phyloP scores from a whole-genome alignment of 2,329 filamentous ascomycete species.

The Arthrobotrys megalospora region DNA sequence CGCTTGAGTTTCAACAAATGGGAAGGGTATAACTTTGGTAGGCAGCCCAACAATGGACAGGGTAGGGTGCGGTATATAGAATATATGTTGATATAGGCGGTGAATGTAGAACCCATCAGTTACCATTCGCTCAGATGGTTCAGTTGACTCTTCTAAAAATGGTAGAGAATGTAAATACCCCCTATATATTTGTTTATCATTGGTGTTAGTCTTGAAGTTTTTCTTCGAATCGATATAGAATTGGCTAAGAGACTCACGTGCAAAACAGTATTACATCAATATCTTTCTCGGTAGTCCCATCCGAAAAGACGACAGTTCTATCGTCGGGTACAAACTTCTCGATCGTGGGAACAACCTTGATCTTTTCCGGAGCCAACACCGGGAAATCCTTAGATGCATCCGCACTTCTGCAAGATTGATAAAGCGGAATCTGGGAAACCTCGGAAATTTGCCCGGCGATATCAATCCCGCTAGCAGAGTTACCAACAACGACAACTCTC shows the following conservation, averaged over 20 bases:
- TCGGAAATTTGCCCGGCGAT: conserved; percentile 82
- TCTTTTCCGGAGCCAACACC: conserved; percentile 68
- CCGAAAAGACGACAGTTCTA: conserved; percentile 76
- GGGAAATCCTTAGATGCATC: conserved; percentile 67
- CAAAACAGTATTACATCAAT: conserved; percentile 87
- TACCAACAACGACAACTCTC: conserved; percentile 87
- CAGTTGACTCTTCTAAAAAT: conserved; percentile 72
- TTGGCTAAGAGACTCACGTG: conserved; percentile 69
- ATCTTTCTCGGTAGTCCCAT: conserved; percentile 76
- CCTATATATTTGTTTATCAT: neutral
- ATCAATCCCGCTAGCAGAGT: conserved; percentile 86
- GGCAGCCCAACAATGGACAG: conserved; percentile 82
- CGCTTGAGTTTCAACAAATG: conserved; percentile 82
- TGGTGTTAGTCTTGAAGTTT: neutral
- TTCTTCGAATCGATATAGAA: neutral
- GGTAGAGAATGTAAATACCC: conserved; percentile 90
- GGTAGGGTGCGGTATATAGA: conserved; percentile 82
- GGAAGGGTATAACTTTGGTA: conserved; percentile 90
- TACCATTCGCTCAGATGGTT: conserved; percentile 73
- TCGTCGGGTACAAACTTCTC: conserved; percentile 72
- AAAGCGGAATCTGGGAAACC: conserved; percentile 74
- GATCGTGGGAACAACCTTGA: conserved; percentile 73
- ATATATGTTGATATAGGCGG: conserved; percentile 83
- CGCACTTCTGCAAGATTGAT: conserved; percentile 76
- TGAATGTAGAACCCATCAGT: conserved; percentile 79